Evolutionary conservation across 2,329 filamentous ascomycete genomes (phyloP).

Genomic region (Aureobasidium zeae): DNA sequence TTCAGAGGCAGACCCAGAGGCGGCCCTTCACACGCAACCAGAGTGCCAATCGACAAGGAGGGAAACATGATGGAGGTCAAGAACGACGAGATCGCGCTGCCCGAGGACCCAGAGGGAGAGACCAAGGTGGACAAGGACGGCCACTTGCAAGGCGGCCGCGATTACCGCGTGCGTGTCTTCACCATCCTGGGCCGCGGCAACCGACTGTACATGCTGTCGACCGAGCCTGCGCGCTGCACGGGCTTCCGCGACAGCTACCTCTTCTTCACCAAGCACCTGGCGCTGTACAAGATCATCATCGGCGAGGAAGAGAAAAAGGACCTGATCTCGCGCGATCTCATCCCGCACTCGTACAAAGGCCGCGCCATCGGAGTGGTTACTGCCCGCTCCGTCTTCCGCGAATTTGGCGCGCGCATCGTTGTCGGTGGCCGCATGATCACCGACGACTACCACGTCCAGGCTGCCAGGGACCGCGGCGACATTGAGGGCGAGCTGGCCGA

Average conservation of each 20-base stretch:
- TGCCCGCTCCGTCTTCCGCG: slow-evolving; percentile 89
- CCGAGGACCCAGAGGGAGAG: slow-evolving; percentile 80
- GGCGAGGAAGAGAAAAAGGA: slow-evolving; percentile 96
- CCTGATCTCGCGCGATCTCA: slow-evolving; percentile 88
- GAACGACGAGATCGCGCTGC: slow-evolving; percentile 82
- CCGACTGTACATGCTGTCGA: slow-evolving; percentile 94
- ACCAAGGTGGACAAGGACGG: slow-evolving; percentile 88
- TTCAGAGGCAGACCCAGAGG: slow-evolving; percentile 67
- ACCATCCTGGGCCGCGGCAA: slow-evolving; percentile 76
- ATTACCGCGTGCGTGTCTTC: slow-evolving; percentile 94
- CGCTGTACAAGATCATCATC: slow-evolving; percentile 96
- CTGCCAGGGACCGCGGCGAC: slow-evolving; percentile 64
- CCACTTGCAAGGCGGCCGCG: slow-evolving; percentile 69
- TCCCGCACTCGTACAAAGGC: slow-evolving; percentile 97
- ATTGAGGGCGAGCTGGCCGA: slow-evolving; percentile 87
- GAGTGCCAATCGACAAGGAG: slow-evolving; percentile 85
- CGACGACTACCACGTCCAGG: slow-evolving; percentile 81
- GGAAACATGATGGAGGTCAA: slow-evolving; percentile 85
- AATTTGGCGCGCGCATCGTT: slow-evolving; percentile 90
- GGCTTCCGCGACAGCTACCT: slow-evolving; percentile 97
- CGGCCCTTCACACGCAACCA: slow-evolving; percentile 63
- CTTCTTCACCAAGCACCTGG: slow-evolving; percentile 96
- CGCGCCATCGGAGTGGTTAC: slow-evolving; percentile 95
- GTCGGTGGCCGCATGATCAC: slow-evolving; percentile 78
- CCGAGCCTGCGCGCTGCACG: slow-evolving; percentile 90